Evolutionary conservation across 192 early-diverging fungal species (phyloP).

Genomic region (Linnemannia schmuckeri): DNA sequence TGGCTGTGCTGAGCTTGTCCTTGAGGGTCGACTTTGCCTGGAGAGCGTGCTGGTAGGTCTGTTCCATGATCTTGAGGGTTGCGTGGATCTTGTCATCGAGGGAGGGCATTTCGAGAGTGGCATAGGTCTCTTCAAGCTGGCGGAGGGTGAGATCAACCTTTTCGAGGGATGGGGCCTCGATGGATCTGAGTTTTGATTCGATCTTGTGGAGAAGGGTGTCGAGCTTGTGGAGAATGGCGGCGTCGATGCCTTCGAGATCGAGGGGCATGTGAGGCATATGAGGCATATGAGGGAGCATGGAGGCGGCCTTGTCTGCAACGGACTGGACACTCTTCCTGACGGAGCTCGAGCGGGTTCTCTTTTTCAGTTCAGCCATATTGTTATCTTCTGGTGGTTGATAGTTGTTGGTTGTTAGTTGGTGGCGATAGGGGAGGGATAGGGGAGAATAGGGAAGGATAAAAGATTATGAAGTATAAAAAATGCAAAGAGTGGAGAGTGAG

Average conservation of each 20-base stretch:
- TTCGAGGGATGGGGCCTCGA: constrained; percentile 52
- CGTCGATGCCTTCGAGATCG: constrained; percentile 51
- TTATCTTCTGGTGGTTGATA: not conserved
- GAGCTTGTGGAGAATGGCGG: constrained; percentile 50
- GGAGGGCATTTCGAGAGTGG: constrained; percentile 53
- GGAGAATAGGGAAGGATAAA: not conserved
- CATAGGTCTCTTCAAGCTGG: constrained; percentile 63
- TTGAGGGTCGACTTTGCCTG: constrained; percentile 44
- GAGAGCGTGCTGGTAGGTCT: constrained; percentile 45
- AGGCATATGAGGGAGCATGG: constrained; percentile 28
- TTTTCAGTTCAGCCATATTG: constrained; percentile 50
- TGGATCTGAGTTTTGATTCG: constrained; percentile 47
- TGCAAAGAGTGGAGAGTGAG: not conserved
- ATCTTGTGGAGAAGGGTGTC: constrained; percentile 46
- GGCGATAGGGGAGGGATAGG: not conserved
- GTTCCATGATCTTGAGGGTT: constrained; percentile 40
- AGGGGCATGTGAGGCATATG: constrained; percentile 14
- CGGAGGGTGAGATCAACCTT: constrained; percentile 57
- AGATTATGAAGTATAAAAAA: not conserved
- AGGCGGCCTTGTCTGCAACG: constrained; percentile 49
- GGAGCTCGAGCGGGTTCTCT: constrained; percentile 48
- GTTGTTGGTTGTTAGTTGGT: not conserved
- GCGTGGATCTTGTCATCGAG: constrained; percentile 45
- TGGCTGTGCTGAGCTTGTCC: constrained; percentile 46
- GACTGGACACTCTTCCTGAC: constrained; percentile 46